Percentiles rank a stretch among this genome's conserved stretches.
Evolutionary conservation across 1,284 basidiomycete genomes (phyloP).

Genomic region (Ceratobasidium sp.): DNA sequence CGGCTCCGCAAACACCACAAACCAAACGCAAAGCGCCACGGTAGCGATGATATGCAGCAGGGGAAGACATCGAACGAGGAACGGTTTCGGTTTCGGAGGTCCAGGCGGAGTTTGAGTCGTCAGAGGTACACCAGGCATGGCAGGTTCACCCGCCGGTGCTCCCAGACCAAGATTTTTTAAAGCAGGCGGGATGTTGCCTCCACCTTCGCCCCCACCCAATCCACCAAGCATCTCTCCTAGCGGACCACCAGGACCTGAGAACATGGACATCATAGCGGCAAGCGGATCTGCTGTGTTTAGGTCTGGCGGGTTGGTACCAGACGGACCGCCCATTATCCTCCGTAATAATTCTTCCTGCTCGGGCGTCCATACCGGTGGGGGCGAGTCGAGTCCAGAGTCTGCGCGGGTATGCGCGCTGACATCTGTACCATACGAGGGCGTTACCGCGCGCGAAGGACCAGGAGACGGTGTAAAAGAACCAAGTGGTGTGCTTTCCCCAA

Average conservation of each 20-base stretch:
- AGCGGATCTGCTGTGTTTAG: constrained; percentile 16
- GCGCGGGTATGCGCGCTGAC: constrained; percentile 51
- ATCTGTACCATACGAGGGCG: constrained; percentile 48
- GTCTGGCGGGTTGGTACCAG: constrained; percentile 20
- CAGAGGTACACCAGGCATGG: constrained; percentile 20
- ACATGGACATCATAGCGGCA: constrained; percentile 41
- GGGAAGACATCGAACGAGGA: constrained; percentile 71
- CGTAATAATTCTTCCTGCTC: constrained; percentile 41
- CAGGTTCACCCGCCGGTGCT: neutral
- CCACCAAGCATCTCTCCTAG: constrained; percentile 39
- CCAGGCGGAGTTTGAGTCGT: constrained; percentile 49
- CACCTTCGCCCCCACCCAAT: constrained; percentile 1
- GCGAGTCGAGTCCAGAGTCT: constrained; percentile 42
- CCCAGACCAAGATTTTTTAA: constrained; percentile 37
- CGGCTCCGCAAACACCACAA: constrained; percentile 75
- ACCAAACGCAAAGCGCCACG: constrained; percentile 71
- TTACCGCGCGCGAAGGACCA: constrained; percentile 55
- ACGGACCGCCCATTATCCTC: constrained; percentile 37
- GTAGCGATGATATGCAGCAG: constrained; percentile 66
- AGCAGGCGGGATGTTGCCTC: constrained; percentile 19
- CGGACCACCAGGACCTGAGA: constrained; percentile 38
- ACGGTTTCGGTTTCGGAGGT: constrained; percentile 59
- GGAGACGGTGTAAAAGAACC: constrained; percentile 60
- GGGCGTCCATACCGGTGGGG: constrained; percentile 38
- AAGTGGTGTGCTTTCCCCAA: constrained; percentile 71